phyloP scores from a whole-genome alignment of 768 basidiomycete genomes.

The Boletus subparvulus region DNA sequence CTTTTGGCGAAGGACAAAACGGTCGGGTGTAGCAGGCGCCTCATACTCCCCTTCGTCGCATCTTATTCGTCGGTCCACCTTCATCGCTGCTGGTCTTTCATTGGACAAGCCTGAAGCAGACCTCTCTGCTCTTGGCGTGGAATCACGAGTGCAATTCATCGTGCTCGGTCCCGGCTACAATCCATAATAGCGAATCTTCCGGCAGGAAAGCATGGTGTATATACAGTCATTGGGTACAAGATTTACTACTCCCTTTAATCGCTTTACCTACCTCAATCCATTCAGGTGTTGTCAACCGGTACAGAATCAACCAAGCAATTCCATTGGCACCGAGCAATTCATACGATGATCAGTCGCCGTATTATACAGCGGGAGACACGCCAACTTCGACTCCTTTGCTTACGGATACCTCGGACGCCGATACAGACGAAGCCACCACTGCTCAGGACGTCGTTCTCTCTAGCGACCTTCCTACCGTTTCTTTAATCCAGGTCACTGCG shows the following conservation, averaged over 20 bases:
- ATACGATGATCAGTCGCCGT: constrained; percentile 41
- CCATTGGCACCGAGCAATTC: constrained; percentile 18
- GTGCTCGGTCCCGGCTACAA: constrained; percentile 39
- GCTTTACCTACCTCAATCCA: not conserved
- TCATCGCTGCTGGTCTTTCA: constrained; percentile 72
- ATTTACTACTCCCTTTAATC: not conserved
- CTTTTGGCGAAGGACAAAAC: constrained; percentile 73
- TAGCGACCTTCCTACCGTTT: constrained; percentile 8
- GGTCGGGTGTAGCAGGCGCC: constrained; percentile 68
- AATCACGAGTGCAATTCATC: constrained; percentile 50
- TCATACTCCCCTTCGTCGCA: constrained; percentile 74
- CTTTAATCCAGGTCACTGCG: constrained; percentile 36
- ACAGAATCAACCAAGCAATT: constrained; percentile 19
- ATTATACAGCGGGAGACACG: constrained; percentile 30
- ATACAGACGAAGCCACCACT: not conserved
- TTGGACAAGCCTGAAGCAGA: constrained; percentile 62
- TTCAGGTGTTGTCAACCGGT: constrained; percentile 7
- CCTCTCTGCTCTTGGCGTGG: constrained; percentile 61
- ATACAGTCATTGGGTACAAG: constrained; percentile 17
- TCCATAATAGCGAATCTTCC: constrained; percentile 15
- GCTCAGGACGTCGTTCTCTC: not conserved
- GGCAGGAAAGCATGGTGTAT: constrained; percentile 15
- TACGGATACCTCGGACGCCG: not conserved
- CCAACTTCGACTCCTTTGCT: constrained; percentile 12
- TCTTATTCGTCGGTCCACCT: constrained; percentile 74